Evolutionary conservation across 1,284 basidiomycete species (phyloP).

Genomic region (Malassezia cuniculi): DNA sequence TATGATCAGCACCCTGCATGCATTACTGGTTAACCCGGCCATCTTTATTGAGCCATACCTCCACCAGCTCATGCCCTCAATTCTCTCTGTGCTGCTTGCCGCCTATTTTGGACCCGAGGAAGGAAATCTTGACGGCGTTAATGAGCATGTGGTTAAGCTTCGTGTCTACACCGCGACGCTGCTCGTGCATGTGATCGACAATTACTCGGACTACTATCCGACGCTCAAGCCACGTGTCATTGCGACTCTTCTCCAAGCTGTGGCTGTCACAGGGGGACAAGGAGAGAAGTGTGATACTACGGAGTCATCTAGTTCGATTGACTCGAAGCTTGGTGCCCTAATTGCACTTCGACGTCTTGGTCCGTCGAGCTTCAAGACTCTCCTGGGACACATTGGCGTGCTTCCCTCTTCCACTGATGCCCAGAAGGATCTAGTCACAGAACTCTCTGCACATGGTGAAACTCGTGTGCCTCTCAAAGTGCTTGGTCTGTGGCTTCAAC

Average conservation of each 20-base stretch:
- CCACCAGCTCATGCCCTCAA: slow-evolving; percentile 84
- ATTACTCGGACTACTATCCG: slow-evolving; percentile 55
- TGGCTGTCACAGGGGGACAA: too few relatives aligned
- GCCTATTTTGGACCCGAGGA: slow-evolving; percentile 49
- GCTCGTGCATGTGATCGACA: slow-evolving; percentile 62
- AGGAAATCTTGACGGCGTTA: slow-evolving; percentile 14
- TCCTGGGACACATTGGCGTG: slow-evolving; percentile 15
- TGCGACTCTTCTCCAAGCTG: slow-evolving; percentile 74
- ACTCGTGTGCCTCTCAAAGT: slow-evolving; percentile 16
- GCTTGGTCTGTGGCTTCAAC: slow-evolving; percentile 24
- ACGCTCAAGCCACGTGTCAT: slow-evolving; percentile 74
- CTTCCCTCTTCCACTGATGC: neutral
- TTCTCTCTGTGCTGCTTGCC: slow-evolving; percentile 78
- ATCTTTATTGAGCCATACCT: slow-evolving; percentile 93
- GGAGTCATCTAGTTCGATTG: slow-evolving; percentile 14
- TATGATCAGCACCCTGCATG: slow-evolving; percentile 33
- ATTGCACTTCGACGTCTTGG: slow-evolving; percentile 34
- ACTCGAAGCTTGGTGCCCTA: slow-evolving; percentile 37
- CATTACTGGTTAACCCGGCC: slow-evolving; percentile 53
- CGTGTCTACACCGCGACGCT: slow-evolving; percentile 51
- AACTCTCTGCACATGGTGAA: slow-evolving; percentile 15
- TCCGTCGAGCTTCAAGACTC: slow-evolving; percentile 27
- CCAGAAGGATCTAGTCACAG: slow-evolving; percentile 1
- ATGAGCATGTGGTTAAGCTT: slow-evolving; percentile 19
- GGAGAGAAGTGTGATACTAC: slow-evolving; percentile 7